These are phyloP conservation scores for Dryadomyces sulphureus DNA, from an alignment of 2,329 filamentous ascomycete species.

Conservation along the genomic window DNA sequence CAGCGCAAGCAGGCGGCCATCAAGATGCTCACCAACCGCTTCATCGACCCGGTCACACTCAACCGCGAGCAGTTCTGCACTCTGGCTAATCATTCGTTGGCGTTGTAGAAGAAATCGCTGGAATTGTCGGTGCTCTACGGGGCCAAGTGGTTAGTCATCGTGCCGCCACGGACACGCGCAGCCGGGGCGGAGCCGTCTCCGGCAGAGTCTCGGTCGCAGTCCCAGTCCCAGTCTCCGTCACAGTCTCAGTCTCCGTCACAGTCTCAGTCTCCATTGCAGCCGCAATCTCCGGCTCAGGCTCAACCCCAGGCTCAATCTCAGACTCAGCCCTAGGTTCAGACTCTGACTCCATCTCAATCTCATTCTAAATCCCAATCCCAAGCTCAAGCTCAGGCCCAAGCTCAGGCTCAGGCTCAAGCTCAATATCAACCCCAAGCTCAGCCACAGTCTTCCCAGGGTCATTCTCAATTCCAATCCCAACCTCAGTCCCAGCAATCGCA, in stretches of 20 bases:
- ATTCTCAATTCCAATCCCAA: background rate
- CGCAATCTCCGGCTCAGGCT: background rate
- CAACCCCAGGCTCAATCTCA: background rate
- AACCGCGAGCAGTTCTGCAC: conserved; percentile 42
- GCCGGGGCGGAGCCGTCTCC: conserved; percentile 8
- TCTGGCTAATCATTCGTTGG: conserved; percentile 43
- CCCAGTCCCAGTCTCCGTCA: background rate
- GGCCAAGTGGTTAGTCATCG: conserved; percentile 40
- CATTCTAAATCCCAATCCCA: background rate
- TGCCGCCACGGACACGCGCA: conserved; percentile 29
- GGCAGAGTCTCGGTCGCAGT: conserved; percentile 1
- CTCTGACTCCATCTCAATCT: background rate
- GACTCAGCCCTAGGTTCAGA: background rate
- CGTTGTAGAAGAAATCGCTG: conserved; percentile 38
- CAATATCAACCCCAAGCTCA: background rate
- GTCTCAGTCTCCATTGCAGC: conserved; percentile 7
- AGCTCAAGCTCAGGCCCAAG: background rate
- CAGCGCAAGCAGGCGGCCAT: conserved; percentile 16
- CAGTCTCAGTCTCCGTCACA: conserved; percentile 3
- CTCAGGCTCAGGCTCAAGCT: background rate
- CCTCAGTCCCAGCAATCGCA: background rate
- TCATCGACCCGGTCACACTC: conserved; percentile 35
- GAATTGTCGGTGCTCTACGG: conserved; percentile 42
- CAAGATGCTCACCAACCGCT: conserved; percentile 28
- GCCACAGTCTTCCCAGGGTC: background rate